Conservation (phyloP, 768 basidiomycete species). For the Boletus fagicola region DNA sequence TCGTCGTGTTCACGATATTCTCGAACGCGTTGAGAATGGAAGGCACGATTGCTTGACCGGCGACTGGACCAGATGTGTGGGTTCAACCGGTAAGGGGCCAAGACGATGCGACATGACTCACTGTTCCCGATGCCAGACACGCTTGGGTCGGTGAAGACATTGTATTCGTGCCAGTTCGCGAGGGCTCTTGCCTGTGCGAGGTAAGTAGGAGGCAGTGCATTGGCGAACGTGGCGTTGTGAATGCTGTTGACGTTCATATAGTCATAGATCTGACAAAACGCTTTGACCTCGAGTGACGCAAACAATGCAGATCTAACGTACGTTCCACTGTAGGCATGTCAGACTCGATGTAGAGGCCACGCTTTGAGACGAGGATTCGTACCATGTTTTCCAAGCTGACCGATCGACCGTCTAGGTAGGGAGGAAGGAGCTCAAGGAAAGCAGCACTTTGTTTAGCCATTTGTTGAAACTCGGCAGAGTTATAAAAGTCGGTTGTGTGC, state of each 20-base stretch:
- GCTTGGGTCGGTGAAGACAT: constrained; percentile 55
- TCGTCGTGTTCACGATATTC: constrained; percentile 47
- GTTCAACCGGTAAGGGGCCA: background rate
- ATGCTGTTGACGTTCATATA: constrained; percentile 73
- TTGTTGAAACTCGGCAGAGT: constrained; percentile 48
- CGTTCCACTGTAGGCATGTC: constrained; percentile 42
- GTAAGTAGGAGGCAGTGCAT: constrained; percentile 45
- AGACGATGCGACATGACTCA: constrained; percentile 25
- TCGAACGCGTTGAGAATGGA: constrained; percentile 54
- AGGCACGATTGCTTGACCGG: constrained; percentile 62
- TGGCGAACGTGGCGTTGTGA: constrained; percentile 57
- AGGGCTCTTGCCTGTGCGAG: constrained; percentile 56
- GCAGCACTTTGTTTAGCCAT: constrained; percentile 43
- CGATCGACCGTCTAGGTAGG: constrained; percentile 52
- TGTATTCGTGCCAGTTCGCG: constrained; percentile 73
- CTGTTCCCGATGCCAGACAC: constrained; percentile 65
- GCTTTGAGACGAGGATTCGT: background rate
- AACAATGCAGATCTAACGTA: constrained; percentile 22
- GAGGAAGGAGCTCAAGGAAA: constrained; percentile 50
- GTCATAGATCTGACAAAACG: constrained; percentile 52
- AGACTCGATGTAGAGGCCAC: background rate
- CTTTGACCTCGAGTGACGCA: background rate
- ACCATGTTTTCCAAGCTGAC: constrained; percentile 61
- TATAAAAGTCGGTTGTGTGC: constrained; percentile 52
- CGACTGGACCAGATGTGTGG: constrained; percentile 42